Conservation (phyloP, 352 stramenopile genomes). For the Phytophthora constricta region DNA sequence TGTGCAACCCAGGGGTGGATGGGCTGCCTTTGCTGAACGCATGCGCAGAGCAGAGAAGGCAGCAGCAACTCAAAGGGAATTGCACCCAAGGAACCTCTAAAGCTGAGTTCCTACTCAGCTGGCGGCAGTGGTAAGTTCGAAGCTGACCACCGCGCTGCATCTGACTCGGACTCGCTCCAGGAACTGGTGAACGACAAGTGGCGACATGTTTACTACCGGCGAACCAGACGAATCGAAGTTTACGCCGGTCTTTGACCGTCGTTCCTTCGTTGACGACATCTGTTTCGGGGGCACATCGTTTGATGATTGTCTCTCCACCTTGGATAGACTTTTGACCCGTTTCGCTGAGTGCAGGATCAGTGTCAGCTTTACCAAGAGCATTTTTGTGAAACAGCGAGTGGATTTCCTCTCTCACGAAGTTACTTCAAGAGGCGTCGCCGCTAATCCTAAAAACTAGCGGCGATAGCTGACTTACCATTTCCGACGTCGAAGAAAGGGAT, state of each 20-base stretch:
- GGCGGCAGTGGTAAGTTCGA: too few species aligned
- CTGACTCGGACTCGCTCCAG: neutral
- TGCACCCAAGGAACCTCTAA: too few species aligned
- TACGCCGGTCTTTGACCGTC: neutral
- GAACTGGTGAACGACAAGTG: neutral
- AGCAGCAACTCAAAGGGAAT: too few species aligned
- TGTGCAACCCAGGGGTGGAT: too few species aligned
- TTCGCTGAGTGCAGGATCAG: slow-evolving; percentile 8
- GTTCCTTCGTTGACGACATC: slow-evolving; percentile 4
- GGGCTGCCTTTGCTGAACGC: too few species aligned
- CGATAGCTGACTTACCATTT: neutral
- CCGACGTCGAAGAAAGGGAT: neutral
- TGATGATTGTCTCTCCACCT: neutral
- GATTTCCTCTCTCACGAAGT: neutral
- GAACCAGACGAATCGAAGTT: neutral
- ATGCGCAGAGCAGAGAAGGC: too few species aligned
- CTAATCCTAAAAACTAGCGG: neutral
- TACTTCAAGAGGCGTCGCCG: neutral
- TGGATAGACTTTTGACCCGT: neutral
- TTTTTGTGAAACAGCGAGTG: neutral
- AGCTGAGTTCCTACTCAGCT: too few species aligned
- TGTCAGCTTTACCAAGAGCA: slow-evolving; percentile 6
- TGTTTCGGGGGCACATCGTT: neutral
- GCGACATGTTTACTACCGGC: slow-evolving; percentile 2
- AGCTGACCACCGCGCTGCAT: neutral